Evolutionary conservation across 306 rosid genomes (phyloP), one percentile per base, ranked within the genome.

Genomic region (Lotus japonicus): DNA sequence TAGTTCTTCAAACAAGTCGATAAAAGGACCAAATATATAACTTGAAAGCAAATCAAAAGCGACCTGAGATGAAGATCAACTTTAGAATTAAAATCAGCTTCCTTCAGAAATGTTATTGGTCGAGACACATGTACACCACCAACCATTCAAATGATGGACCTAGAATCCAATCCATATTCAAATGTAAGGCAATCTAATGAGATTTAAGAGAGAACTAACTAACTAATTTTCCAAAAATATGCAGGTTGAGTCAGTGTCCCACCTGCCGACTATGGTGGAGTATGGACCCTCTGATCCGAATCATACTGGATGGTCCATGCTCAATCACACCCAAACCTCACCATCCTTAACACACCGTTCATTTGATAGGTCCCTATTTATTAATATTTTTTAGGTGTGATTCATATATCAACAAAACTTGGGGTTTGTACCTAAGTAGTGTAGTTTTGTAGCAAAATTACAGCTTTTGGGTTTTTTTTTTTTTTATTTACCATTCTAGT

Each of bases 271-370:
- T 35, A 11, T 50, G 45, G 13, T 52, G 10, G 33, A 26, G 12
- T 23, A 14, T 23, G 58, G 76, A 73, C 69, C 59, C 64, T 60
- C 8, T 2, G 65, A 61, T 62, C 48, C 13, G 19, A 64, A 75
- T 58, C 45, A 75, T 64, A 36, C n/a, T 66, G 44, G 12, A 35
- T 45, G 51, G 28, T 10, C 23, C 23, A 21, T 21, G 3, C 23
- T 21, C 23, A 21, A n/a, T n/a, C n/a, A n/a, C n/a, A n/a, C n/a
- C n/a, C n/a, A n/a, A n/a, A n/a, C n/a, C n/a, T n/a, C n/a, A n/a
- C n/a, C n/a, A n/a, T n/a, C n/a, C n/a, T n/a, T n/a, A n/a, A n/a
- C n/a, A n/a, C n/a, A n/a, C n/a, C n/a, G n/a, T n/a, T n/a, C n/a
- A n/a, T n/a, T n/a, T n/a, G n/a, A n/a, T n/a, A n/a, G n/a, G n/a